A percentile compares a stretch with the other conserved stretches of the same genome.
These are phyloP conservation scores for Taphrina pruni DNA, from an alignment of 1,139 yeast species.

Conservation along the genomic window DNA sequence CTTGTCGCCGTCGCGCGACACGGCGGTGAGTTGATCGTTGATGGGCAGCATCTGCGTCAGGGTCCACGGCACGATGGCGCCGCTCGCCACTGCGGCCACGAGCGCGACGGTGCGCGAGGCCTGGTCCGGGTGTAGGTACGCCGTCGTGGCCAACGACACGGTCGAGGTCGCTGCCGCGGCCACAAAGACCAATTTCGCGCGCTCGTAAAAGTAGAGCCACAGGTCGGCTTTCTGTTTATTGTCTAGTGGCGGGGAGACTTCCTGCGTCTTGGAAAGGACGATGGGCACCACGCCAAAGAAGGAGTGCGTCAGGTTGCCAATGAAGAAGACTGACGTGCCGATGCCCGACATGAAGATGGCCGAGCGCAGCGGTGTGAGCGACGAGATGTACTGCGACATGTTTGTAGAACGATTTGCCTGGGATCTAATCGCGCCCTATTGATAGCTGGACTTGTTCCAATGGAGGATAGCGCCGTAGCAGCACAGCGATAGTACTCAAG, in stretches of 20 bases:
- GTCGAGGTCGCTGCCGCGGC: conserved; percentile 5
- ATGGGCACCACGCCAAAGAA: conserved; percentile 14
- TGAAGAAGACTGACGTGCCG: conserved; percentile 19
- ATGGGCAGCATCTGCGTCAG: conserved; percentile 16
- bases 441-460: too few relatives aligned
- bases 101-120: not conserved
- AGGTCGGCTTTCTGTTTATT: conserved; percentile 16
- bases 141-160: conserved; percentile 4
- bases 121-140: conserved; percentile 6
- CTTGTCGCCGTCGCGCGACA: conserved; percentile 13
- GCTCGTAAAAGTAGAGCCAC: conserved; percentile 20
- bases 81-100: conserved; percentile 16
- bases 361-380: conserved; percentile 23
- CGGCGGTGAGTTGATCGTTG: conserved; percentile 13
- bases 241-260: not conserved
- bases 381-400: conserved; percentile 20
- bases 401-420: too few relatives aligned
- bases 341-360: conserved; percentile 14
- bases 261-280: not conserved
- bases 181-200: conserved; percentile 10
- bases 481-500: too few relatives aligned
- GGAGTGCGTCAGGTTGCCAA: conserved; percentile 16
- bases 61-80: conserved; percentile 15
- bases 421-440: too few relatives aligned
- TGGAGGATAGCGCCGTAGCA: too few relatives aligned